Evolutionary conservation across 2,329 filamentous ascomycete genomes (phyloP).

Genomic region (Paecilomyces sp.): DNA sequence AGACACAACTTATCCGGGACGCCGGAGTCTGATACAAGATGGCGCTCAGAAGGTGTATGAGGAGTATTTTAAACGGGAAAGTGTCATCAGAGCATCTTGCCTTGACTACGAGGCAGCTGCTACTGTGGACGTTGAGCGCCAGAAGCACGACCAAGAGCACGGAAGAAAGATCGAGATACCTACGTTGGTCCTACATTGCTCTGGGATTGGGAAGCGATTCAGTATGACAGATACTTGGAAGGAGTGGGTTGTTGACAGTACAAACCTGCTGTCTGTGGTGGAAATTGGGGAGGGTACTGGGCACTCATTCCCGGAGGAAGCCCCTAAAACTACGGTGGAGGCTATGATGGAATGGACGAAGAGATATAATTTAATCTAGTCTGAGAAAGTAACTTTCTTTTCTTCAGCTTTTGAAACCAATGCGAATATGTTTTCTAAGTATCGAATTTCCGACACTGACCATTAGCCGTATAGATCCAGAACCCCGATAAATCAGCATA

Average conservation of each 20-base stretch:
- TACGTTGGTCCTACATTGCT: conserved; percentile 39
- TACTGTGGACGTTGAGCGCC: conserved; percentile 34
- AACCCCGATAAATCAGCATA: background rate
- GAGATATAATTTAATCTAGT: background rate
- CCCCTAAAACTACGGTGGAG: conserved; percentile 25
- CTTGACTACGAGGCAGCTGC: conserved; percentile 44
- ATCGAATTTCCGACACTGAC: too few relatives aligned
- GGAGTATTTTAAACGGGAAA: conserved; percentile 34
- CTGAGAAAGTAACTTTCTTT: background rate
- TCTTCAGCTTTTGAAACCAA: too few relatives aligned
- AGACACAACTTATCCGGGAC: background rate
- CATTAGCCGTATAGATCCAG: too few relatives aligned
- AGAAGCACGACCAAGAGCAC: conserved; percentile 38
- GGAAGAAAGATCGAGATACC: conserved; percentile 38
- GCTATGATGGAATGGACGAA: conserved; percentile 11
- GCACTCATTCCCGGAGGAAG: conserved; percentile 44
- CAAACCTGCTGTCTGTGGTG: conserved; percentile 19
- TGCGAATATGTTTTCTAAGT: too few relatives aligned
- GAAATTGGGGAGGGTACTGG: conserved; percentile 27
- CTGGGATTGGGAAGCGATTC: conserved; percentile 36
- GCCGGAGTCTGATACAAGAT: conserved; percentile 1
- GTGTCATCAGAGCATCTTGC: conserved; percentile 37
- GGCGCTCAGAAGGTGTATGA: conserved; percentile 39
- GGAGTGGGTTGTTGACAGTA: conserved; percentile 34
- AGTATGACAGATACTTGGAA: conserved; percentile 39